Evolutionary conservation across 176 grass and related monocot species (phyloP), one percentile per base, ranked within the genome.

Genomic region (Elaeis guineensis): DNA sequence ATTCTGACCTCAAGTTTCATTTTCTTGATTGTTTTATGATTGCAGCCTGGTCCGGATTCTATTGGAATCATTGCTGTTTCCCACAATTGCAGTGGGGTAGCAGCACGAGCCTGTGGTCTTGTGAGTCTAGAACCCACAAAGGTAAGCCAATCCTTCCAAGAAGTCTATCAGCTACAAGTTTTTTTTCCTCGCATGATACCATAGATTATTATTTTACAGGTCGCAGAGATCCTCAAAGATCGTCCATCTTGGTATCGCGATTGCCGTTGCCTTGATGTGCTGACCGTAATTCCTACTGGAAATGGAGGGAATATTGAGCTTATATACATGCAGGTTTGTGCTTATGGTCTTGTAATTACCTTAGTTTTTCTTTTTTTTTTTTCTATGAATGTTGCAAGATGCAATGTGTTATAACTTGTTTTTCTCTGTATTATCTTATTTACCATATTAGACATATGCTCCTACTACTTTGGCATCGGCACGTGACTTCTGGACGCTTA

Each of bases 61-160:
- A 91, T 92, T 80, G 94, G 94, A 93, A 98, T 98, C 88, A 89
- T 98, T 49, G 88, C 94, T 88, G 88, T 98, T 93, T 98, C 94
- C 69, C 94, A 98, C 94, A 98, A 89, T 78, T 98, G 88, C 62
- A 77, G 77, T 93, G 94, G 94, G 35, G 79, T 98, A 70, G 94
- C 94, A 82, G 94, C 94, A 28, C 81, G 94, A 80, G 94, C 94
- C 72, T 98, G 94, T 0, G 94, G 94, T 71, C 94, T 98, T 79
- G 94, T 98, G 87, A 82, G 88, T 79, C 88, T 98, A 69, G 88
- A 98, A 80, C 88, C 94, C 84, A 92, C 88, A 17, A 98, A 98
- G 94, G 93, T 98, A 62, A 57, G 73, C 2, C 52, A 44, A 44
- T 44, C 35, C 35, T 12, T 12, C 35, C 9, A 44, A 44, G 1